Base-by-base conservation (phyloP, 2,329 filamentous ascomycete species). In the Sarocladiaceae sp. region DNA sequence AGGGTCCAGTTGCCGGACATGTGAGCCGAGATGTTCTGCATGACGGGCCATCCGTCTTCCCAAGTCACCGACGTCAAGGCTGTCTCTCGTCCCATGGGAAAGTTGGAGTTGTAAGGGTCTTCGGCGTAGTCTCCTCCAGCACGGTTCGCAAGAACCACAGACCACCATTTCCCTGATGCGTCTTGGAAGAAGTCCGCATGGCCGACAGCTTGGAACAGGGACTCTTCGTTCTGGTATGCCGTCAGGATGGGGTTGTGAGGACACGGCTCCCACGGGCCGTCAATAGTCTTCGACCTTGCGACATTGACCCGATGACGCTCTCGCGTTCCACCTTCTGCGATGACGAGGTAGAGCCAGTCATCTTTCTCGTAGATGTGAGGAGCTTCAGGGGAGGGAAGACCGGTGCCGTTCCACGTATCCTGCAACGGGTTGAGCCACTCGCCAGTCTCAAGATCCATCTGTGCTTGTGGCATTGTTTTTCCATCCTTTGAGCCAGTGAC, bases 61-160 rank as follows among this genome's bases (percentile, higher is more conserved):
- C 73, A 80, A 0, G 59, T 69, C 7, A 69, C 72, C 0, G 70
- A 63, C 3, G 62, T 65, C 3, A 77, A 55, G 0, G 76, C 67
- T 0, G 70, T 68, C 53, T 80, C 76, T 9, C 76, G 62, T 1
- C 74, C 75, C 74, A 78, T 76, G 0, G 73, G 72, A 47, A 71
- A 74, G 27, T 61, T 48, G 4, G 54, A 51, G 27, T 45, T 47
- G 35, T 52, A 50, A 11, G 47, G 39, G 4, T 51, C 47, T 23
- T 49, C 32, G 11, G 50, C 51, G 45, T 45, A 52, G 2, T 42
- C 47, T 1, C 53, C 55, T 37, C 53, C 55, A 40, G 48, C 47
- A 24, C 51, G 47, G n/a, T 35, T 40, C 29, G 51, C 50, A 23
- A 53, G 33, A 7, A 47, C 48, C 9, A 41, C 31, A 19, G 47